Evolutionary conservation across 805 yeast genomes (phyloP).

Genomic region (Isabelozyma rhagii): DNA sequence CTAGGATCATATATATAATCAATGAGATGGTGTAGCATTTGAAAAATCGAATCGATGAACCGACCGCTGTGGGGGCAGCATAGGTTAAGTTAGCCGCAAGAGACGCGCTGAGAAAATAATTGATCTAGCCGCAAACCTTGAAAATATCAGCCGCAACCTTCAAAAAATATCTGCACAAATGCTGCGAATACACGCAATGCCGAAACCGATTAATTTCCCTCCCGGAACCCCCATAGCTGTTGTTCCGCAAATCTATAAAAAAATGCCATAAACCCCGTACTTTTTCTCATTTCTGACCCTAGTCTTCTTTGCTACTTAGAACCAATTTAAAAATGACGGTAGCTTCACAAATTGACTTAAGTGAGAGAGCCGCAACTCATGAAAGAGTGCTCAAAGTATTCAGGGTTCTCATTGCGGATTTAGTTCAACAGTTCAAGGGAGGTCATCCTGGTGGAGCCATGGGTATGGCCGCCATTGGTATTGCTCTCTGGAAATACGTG

Average conservation of each 20-base stretch:
- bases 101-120: no score
- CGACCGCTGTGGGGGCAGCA: no score
- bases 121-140: background rate
- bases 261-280: background rate
- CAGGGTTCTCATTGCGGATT: constrained; percentile 26
- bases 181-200: background rate
- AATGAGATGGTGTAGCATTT: no score
- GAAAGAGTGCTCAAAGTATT: constrained; percentile 13
- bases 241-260: background rate
- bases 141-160: background rate
- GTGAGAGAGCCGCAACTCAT: background rate
- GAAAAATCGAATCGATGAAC: no score
- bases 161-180: background rate
- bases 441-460: constrained; percentile 41
- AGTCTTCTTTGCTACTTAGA: no score
- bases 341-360: background rate
- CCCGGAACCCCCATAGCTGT: background rate
- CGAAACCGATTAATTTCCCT: background rate
- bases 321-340: background rate
- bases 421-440: constrained; percentile 26
- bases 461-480: constrained; percentile 40
- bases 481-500: constrained; percentile 31
- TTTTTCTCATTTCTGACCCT: no score
- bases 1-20: no score
- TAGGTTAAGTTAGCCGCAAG: no score